Evolutionary conservation across 129 eudicot species (phyloP).

Genomic region (Arctium minus): DNA sequence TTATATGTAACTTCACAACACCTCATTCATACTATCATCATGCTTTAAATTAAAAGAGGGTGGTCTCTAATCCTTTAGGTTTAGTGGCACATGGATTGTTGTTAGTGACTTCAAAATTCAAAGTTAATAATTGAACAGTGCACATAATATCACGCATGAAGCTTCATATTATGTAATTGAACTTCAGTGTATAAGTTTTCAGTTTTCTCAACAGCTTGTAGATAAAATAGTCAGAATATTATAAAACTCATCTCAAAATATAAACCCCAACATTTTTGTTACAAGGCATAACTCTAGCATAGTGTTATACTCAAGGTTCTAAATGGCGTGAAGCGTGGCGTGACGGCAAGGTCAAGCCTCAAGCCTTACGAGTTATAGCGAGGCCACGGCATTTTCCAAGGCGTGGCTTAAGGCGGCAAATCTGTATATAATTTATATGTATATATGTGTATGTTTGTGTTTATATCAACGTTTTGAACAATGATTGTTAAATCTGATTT

Average conservation of each 20-base stretch:
- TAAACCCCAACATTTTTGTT: background rate
- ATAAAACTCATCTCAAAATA: background rate
- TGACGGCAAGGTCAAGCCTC: no score
- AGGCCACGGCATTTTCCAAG: no score
- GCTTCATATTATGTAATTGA: background rate
- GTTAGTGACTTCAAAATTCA: background rate
- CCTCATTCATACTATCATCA: background rate
- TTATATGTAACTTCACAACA: background rate
- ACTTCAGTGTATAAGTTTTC: background rate
- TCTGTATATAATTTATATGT: no score
- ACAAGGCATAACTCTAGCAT: background rate
- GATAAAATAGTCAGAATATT: background rate
- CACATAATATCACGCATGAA: background rate
- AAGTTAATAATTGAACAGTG: background rate
- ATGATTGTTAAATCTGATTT: no score
- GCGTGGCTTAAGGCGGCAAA: no score
- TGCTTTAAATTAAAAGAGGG: background rate
- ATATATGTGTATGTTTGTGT: no score
- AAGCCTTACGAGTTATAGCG: no score
- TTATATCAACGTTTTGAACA: no score
- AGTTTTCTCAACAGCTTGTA: background rate
- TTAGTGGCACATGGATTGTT: background rate
- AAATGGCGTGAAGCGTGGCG: no score
- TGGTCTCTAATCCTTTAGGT: background rate
- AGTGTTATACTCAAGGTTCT: background rate